A percentile compares a stretch with the other conserved stretches of the same genome.
These are phyloP conservation scores for Diplosphaera chodatii DNA, from an alignment of 139 green algal species.

Conservation along the genomic window DNA sequence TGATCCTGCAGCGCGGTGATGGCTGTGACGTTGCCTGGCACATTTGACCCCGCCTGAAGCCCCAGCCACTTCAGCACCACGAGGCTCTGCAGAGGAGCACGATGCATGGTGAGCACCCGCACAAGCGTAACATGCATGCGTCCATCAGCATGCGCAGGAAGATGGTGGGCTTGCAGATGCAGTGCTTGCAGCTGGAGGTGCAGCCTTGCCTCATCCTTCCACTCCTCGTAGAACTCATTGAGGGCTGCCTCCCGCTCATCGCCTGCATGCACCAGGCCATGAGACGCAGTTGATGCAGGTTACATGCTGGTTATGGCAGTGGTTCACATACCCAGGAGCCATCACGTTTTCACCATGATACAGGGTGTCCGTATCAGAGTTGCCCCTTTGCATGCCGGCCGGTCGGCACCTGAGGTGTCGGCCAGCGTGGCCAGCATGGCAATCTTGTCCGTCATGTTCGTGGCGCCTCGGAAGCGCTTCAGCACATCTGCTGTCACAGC, in stretches of 20 bases:
- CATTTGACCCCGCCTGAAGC: slow-evolving; percentile 64
- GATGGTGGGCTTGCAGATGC: too few relatives aligned
- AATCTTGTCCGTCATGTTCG: slow-evolving; percentile 98
- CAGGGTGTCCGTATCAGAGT: too few relatives aligned
- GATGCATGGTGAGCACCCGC: too few relatives aligned
- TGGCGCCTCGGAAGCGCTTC: slow-evolving; percentile 55
- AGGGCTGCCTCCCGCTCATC: slow-evolving; percentile 41
- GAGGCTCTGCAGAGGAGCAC: slow-evolving; percentile 45
- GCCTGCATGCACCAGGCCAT: too few relatives aligned
- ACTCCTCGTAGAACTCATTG: slow-evolving; percentile 76
- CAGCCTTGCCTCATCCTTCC: slow-evolving; percentile 62
- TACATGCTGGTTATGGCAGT: too few relatives aligned
- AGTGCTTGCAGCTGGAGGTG: too few relatives aligned
- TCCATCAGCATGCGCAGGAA: too few relatives aligned
- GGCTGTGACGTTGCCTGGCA: slow-evolving; percentile 68
- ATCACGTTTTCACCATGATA: too few relatives aligned
- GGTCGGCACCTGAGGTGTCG: background rate
- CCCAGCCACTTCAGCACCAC: slow-evolving; percentile 92
- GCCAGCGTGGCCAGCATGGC: slow-evolving; percentile 67
- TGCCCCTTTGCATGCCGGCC: slow-evolving; percentile 21
- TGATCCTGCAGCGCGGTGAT: slow-evolving; percentile 71
- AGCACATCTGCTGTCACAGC: slow-evolving; percentile 51
- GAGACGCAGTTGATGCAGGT: too few relatives aligned
- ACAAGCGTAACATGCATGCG: too few relatives aligned
- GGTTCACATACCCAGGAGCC: too few relatives aligned